Percentiles rank a stretch among this genome's conserved stretches.
phyloP scores from a whole-genome alignment of 1,284 basidiomycete species.

The Sporisorium graminicola region DNA sequence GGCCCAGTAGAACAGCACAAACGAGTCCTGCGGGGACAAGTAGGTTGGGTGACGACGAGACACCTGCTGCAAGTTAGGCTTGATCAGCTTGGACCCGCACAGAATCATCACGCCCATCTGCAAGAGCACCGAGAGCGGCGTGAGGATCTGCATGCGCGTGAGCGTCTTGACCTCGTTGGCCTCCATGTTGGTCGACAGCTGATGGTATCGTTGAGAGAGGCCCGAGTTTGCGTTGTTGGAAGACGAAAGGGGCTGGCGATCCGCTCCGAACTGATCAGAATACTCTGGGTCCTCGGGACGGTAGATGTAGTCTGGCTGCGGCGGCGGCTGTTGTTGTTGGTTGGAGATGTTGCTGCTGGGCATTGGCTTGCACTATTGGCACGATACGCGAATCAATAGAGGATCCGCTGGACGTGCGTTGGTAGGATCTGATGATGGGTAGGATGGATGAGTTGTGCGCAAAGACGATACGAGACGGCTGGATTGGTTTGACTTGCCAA shows the following conservation, averaged over 20 bases:
- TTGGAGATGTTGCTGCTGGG: conserved; percentile 26
- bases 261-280: conserved; percentile 27
- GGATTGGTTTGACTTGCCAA: background rate
- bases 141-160: conserved; percentile 54
- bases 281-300: conserved; percentile 55
- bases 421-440: background rate
- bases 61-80: conserved; percentile 48
- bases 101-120: conserved; percentile 54
- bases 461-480: no score
- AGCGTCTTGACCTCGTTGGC: conserved; percentile 41
- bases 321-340: conserved; percentile 9
- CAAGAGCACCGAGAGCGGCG: conserved; percentile 49
- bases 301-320: conserved; percentile 69
- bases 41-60: conserved; percentile 75
- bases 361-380: conserved; percentile 7
- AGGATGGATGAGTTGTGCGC: no score
- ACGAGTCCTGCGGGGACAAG: conserved; percentile 77
- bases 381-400: background rate
- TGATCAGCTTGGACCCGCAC: conserved; percentile 51
- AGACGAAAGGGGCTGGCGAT: conserved; percentile 25
- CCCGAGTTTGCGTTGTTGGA: conserved; percentile 20
- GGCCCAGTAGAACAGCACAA: conserved; percentile 78
- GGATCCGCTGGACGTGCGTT: background rate
- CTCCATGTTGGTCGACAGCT: conserved; percentile 48
- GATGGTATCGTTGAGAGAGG: conserved; percentile 36